phyloP scores from a whole-genome alignment of 257 asterid genomes.

The Solanum peruvianum region DNA sequence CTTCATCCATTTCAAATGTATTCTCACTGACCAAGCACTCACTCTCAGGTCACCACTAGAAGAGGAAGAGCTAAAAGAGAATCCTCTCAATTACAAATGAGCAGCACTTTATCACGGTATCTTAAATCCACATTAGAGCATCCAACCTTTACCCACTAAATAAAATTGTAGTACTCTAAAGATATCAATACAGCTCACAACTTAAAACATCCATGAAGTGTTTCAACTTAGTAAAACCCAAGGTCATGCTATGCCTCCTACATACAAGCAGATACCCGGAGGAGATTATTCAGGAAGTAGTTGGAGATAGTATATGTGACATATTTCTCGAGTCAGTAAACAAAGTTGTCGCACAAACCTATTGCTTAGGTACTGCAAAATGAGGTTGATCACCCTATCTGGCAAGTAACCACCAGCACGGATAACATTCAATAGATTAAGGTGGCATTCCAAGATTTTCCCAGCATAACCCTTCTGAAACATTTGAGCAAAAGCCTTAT shows the following conservation, averaged over 20 bases:
- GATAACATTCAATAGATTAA: constrained; percentile 70
- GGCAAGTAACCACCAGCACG: constrained; percentile 94
- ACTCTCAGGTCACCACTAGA: neutral
- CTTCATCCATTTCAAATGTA: neutral
- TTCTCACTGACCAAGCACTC: neutral
- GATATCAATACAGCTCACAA: neutral
- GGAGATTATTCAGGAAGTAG: neutral
- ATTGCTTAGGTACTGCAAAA: constrained; percentile 83
- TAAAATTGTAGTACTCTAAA: neutral
- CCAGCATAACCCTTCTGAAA: constrained; percentile 96
- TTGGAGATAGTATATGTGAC: neutral
- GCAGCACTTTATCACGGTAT: neutral
- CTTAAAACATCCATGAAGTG: neutral
- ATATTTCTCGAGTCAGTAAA: neutral
- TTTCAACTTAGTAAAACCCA: neutral
- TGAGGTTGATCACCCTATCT: constrained; percentile 89
- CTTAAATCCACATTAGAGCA: neutral
- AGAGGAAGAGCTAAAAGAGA: neutral
- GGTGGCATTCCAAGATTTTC: constrained; percentile 86
- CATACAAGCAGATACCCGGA: neutral
- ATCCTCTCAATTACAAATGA: neutral
- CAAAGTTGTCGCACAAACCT: constrained; percentile 42
- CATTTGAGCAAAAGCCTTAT: constrained; percentile 91
- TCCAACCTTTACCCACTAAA: neutral
- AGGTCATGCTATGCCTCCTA: neutral